Base-by-base conservation (phyloP, 2,329 filamentous ascomycete genomes). In the Talaromyces sp. region DNA sequence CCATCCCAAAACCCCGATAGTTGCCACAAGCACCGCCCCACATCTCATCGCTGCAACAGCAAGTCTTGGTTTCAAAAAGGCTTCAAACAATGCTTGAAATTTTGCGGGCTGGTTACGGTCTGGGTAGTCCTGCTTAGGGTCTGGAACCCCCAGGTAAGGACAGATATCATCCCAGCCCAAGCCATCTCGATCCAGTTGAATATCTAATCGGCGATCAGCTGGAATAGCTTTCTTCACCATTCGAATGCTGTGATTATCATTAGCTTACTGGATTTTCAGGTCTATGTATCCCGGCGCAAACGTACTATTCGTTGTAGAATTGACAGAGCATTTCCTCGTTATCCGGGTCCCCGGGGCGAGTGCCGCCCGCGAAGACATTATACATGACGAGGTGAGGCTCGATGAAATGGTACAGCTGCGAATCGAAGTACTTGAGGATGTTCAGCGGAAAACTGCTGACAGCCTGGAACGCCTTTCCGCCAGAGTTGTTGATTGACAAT, bases 81-180 rank as follows among this genome's bases (percentile, higher is more conserved):
- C 33, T 4, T 51, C 29, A 8, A 59, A 56, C n/a, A 63, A 11
- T 0, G 13, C 48, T 17, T 63, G 30, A 20, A 65, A 65, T 4
- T 45, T 64, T 10, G 55, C 55, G 0, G 55, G 59, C 14, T 64
- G 60, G 37, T 65, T 65, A 0, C 57, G 55, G 14, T 48, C 54
- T 9, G 62, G 62, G 44, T 64, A 65, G 4, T 52, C 37, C 16
- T 48, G 45, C 1, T 60, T 33, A 8, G 62, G 62, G 27, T 59
- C 47, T 2, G 56, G 53, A 2, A 60, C 14, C 0, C 20, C 56
- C 3, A 65, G 19, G 43, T 64, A 65, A 2, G 62, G 61, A 16
- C 62, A 65, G n/a, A 65, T 61, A 3, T 55, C 46, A n/a, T 60
- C 57, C 62, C 61, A 64, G 8, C 51, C 61, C 4, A 64, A 49